These are phyloP conservation scores for Entomortierella chlamydospora DNA, from an alignment of 192 early-diverging fungal genomes.

Conservation along the genomic window DNA sequence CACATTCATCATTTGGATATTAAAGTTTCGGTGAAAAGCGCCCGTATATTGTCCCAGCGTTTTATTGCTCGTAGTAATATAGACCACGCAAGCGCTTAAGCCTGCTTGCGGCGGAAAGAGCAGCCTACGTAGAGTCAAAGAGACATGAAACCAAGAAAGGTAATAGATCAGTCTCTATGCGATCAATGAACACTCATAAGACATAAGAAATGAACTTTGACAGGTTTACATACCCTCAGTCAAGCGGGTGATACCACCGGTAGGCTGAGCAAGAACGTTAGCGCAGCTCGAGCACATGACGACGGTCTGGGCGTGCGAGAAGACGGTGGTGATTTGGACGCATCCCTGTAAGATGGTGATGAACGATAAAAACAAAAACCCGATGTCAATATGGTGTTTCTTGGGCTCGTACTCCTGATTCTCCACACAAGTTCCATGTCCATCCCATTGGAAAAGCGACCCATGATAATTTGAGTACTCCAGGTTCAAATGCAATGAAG, in stretches of 20 bases:
- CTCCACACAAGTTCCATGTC: too few relatives aligned
- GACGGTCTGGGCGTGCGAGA: slow-evolving; percentile 99
- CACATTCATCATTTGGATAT: background rate
- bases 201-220: background rate
- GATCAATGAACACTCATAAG: background rate
- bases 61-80: slow-evolving; percentile 38
- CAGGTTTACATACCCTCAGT: slow-evolving; percentile 79
- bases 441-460: too few relatives aligned
- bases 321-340: slow-evolving; percentile 98
- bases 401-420: too few relatives aligned
- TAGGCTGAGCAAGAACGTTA: slow-evolving; percentile 98
- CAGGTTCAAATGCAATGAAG: too few relatives aligned
- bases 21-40: slow-evolving; percentile 18
- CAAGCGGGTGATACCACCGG: slow-evolving; percentile 97
- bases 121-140: slow-evolving; percentile 26
- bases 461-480: too few relatives aligned
- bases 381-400: background rate
- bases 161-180: background rate
- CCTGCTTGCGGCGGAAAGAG: slow-evolving; percentile 58
- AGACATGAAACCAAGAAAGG: background rate
- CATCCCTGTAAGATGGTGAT: slow-evolving; percentile 69
- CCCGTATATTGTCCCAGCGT: slow-evolving; percentile 25
- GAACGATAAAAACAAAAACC: background rate
- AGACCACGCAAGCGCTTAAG: slow-evolving; percentile 48
- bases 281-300: slow-evolving; percentile 96